Evolutionary conservation across 306 rosid genomes (phyloP).

Genomic region (Pueraria montana): DNA sequence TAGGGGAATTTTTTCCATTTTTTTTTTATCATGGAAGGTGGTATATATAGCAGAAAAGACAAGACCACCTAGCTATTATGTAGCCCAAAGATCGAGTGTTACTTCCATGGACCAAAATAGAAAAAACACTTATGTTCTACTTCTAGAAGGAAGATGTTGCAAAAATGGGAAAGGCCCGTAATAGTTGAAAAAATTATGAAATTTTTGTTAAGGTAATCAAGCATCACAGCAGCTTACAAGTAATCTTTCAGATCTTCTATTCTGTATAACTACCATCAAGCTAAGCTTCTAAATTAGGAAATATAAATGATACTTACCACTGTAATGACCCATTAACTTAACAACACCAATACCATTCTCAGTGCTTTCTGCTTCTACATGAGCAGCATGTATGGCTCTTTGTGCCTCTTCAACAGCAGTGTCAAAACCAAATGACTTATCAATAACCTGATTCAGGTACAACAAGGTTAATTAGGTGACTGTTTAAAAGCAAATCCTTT

Average conservation of each 20-base stretch:
- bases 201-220: too few species aligned
- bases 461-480: neutral
- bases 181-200: neutral
- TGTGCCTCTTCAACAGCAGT: slow-evolving; percentile 71
- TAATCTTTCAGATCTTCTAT: neutral
- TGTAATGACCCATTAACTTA: slow-evolving; percentile 77
- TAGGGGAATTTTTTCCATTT: neutral
- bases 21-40: neutral
- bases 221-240: neutral
- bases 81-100: neutral
- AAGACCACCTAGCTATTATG: neutral
- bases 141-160: neutral
- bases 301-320: slow-evolving; percentile 62
- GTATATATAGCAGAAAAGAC: neutral
- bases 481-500: neutral
- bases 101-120: neutral
- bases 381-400: slow-evolving; percentile 66
- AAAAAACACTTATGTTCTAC: neutral
- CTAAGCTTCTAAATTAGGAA: neutral
- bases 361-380: slow-evolving; percentile 75
- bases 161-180: neutral
- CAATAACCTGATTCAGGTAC: slow-evolving; percentile 67
- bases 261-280: neutral
- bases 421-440: slow-evolving; percentile 84
- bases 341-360: slow-evolving; percentile 79